Base-by-base conservation (phyloP, 306 rosid species). In the Castanospermum australe region DNA sequence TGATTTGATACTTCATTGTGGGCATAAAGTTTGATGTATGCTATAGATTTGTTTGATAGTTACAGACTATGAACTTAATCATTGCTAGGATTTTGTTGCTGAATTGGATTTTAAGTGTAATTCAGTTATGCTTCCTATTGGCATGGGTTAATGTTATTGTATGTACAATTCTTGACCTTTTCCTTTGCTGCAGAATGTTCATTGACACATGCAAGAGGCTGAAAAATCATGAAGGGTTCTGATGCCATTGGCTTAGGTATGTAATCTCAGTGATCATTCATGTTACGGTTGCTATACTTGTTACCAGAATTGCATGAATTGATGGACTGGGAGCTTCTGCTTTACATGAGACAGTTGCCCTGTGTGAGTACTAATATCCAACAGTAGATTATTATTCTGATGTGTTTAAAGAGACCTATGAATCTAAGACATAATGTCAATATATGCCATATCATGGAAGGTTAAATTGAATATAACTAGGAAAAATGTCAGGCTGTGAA, bases 221-320 rank as follows among this genome's bases (percentile, higher is more conserved):
- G 45, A 85, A 81, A 81, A 78, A 81, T 85, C 65, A 81, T 85
- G 88, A 85, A 85, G 77, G 83, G 88, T 51, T 85, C 88, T 59
- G 83, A 85, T 73, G 88, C 88, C 15, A 85, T 85, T 60, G 86
- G 88, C 78, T 73, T 85, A 61, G 88, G 98, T 92, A 85, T 52
- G 87, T 87, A 59, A 25, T 80, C 52, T 64, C 1, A 36, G 22
- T 18, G 77, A 42, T 25, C 30, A 54, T 71, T 54, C 47, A 52
- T 41, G 73, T 62, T 74, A 21, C 6, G 42, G 25, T 73, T 5
- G 14, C 59, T 5, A 38, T 10, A 45, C 30, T 38, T 82, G 8
- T 56, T 51, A 36, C 24, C 21, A 33, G 71, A 48, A 35, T 68
- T 62, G 1, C 39, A 35, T 73, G 47, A 68, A 44, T 67, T 45